Conservation (phyloP, 2,329 filamentous ascomycete genomes). For the Aspergillus proliferans region DNA sequence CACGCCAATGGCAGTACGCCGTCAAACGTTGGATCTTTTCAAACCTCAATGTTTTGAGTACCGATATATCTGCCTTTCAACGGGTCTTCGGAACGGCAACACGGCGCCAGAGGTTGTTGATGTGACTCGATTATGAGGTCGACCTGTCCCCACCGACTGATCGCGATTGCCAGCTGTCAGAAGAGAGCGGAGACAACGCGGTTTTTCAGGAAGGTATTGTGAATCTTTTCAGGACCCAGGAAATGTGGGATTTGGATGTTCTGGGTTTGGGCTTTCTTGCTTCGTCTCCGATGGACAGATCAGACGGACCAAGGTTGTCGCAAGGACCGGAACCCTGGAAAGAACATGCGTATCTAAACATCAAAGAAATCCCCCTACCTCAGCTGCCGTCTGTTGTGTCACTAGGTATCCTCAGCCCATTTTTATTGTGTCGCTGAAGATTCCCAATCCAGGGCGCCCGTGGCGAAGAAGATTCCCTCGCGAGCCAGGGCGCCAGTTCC, state of each 20-base stretch:
- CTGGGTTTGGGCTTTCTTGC: background rate
- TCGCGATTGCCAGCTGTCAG: background rate
- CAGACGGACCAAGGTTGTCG: no score
- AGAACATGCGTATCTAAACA: no score
- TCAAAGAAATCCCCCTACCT: no score
- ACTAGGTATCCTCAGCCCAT: no score
- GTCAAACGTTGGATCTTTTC: constrained; percentile 1
- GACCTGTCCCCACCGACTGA: background rate
- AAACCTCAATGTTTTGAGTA: background rate
- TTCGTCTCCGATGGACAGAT: background rate
- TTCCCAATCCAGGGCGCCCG: background rate
- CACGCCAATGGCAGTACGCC: constrained; percentile 1
- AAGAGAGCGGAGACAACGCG: background rate
- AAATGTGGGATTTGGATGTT: background rate
- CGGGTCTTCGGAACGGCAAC: background rate
- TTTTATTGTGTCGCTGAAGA: background rate
- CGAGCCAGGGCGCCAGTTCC: background rate
- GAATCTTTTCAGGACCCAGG: background rate
- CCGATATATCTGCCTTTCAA: background rate
- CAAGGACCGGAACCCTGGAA: no score
- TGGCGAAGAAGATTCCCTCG: no score
- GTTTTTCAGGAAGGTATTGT: background rate
- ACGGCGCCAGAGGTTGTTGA: background rate
- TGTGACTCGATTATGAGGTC: background rate
- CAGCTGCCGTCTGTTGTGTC: no score